A percentile compares a stretch with the other conserved stretches of the same genome.
Evolutionary conservation across 2,329 filamentous ascomycete genomes (phyloP).

Genomic region (Diaporthe sp.): DNA sequence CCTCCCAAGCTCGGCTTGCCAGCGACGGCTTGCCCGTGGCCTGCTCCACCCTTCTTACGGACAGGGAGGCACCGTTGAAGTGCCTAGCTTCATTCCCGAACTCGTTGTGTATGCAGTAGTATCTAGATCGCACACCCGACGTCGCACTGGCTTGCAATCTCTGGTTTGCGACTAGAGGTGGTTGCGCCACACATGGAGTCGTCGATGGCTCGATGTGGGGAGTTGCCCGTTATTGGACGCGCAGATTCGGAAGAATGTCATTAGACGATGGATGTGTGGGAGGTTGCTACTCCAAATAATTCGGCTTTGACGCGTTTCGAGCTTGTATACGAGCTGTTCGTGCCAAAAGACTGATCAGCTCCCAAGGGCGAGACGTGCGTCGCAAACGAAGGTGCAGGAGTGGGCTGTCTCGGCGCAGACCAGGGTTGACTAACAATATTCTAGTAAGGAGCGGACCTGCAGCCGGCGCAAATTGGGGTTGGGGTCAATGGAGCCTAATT

Average conservation of each 20-base stretch:
- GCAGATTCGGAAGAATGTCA: conserved; percentile 11
- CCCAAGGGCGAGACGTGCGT: conserved; percentile 28
- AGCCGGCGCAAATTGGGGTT: conserved; percentile 27
- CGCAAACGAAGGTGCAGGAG: conserved; percentile 17
- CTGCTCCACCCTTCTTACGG: conserved; percentile 39
- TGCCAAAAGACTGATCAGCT: conserved; percentile 4
- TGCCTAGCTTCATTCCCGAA: conserved; percentile 36
- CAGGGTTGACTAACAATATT: conserved; percentile 25
- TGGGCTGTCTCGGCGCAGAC: conserved; percentile 29
- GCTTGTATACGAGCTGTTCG: conserved; percentile 1
- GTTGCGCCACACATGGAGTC: conserved; percentile 30
- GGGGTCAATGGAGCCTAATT: conserved; percentile 9
- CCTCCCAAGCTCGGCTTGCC: conserved; percentile 30
- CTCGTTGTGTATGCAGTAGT: background rate
- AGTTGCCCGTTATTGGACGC: conserved; percentile 32
- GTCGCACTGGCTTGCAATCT: conserved; percentile 4
- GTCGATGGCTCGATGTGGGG: conserved; percentile 19
- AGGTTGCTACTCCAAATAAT: background rate
- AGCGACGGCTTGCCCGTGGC: conserved; percentile 26
- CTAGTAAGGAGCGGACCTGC: conserved; percentile 3
- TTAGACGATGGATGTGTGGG: background rate
- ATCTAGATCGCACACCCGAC: conserved; percentile 5
- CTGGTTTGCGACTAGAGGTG: conserved; percentile 32
- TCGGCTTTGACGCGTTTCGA: conserved; percentile 19
- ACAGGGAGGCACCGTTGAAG: conserved; percentile 31